These are phyloP conservation scores for Diaporthe helianthi DNA, from an alignment of 2,329 filamentous ascomycete species.

Conservation along the genomic window DNA sequence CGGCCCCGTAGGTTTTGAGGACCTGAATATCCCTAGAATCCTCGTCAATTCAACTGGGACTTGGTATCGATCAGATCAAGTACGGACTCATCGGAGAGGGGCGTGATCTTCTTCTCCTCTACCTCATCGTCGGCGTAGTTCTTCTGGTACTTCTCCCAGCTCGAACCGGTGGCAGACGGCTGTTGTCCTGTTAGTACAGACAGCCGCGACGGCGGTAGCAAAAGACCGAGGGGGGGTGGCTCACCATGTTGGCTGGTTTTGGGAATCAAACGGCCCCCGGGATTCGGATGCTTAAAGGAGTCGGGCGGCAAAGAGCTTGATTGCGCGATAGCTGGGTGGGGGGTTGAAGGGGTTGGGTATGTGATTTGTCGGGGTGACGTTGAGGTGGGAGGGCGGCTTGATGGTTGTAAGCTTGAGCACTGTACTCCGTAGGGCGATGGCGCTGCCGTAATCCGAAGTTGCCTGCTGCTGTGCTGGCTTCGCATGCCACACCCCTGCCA, in stretches of 20 bases:
- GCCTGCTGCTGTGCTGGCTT: conserved; percentile 13
- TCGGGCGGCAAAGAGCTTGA: conserved; percentile 42
- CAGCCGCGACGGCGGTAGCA: conserved; percentile 29
- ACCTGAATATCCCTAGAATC: conserved; percentile 90
- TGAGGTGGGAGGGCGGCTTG: conserved; percentile 20
- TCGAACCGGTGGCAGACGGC: conserved; percentile 92
- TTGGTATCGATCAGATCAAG: conserved; percentile 2
- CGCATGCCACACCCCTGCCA: neutral
- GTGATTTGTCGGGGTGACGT: conserved; percentile 25
- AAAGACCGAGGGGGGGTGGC: conserved; percentile 34
- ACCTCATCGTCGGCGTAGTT: conserved; percentile 95
- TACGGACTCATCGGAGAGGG: conserved; percentile 82
- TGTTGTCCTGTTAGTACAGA: conserved; percentile 55
- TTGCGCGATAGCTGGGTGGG: conserved; percentile 34
- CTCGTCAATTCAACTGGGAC: conserved; percentile 24
- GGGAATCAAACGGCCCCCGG: conserved; percentile 27
- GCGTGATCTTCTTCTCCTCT: conserved; percentile 99
- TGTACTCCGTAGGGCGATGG: conserved; percentile 14
- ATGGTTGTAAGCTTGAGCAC: conserved; percentile 22
- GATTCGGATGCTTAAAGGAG: neutral
- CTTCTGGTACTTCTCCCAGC: conserved; percentile 99
- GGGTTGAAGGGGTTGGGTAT: neutral
- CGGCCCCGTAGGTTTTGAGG: conserved; percentile 97
- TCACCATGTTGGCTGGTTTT: conserved; percentile 50
- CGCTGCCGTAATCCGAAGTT: conserved; percentile 35